A percentile compares a stretch with the other conserved stretches of the same genome.
These are phyloP conservation scores for Chlamydomonas urium DNA, from an alignment of 139 green algal species.

Conservation along the genomic window DNA sequence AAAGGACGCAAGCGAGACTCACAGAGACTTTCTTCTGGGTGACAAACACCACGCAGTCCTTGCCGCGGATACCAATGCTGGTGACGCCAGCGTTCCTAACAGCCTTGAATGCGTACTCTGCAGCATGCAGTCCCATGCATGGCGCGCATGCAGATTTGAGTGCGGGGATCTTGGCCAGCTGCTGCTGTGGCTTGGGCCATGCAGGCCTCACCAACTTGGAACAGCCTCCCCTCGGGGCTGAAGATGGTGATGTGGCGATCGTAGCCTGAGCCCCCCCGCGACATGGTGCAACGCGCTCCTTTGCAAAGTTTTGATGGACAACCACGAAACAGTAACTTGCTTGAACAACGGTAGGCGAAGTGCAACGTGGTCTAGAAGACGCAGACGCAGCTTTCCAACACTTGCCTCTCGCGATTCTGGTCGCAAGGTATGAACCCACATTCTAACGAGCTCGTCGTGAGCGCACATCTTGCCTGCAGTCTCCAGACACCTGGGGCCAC, in stretches of 20 bases:
- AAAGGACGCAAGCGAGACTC: conserved; percentile 13
- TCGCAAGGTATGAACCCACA: too few relatives aligned
- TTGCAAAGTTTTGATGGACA: neutral
- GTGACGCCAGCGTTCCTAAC: conserved; percentile 88
- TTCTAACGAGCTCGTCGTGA: too few relatives aligned
- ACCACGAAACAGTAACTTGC: neutral
- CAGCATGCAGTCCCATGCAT: too few relatives aligned
- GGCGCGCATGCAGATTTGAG: neutral
- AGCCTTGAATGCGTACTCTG: conserved; percentile 99
- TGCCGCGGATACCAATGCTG: conserved; percentile 85
- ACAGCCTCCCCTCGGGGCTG: conserved; percentile 88
- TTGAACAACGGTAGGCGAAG: too few relatives aligned
- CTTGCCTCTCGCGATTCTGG: too few relatives aligned
- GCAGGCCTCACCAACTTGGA: conserved; percentile 81
- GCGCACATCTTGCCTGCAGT: too few relatives aligned
- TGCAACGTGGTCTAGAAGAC: too few relatives aligned
- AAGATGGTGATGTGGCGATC: conserved; percentile 97
- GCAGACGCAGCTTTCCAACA: too few relatives aligned
- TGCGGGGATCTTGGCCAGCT: too few relatives aligned
- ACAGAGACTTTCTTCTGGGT: conserved; percentile 90
- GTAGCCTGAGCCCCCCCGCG: conserved; percentile 73
- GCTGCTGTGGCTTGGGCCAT: too few relatives aligned
- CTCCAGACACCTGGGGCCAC: too few relatives aligned
- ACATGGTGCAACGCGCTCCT: conserved; percentile 51
- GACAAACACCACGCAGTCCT: conserved; percentile 87